Conservation (phyloP, 2,329 filamentous ascomycete genomes). For the Catunica adiposa region DNA sequence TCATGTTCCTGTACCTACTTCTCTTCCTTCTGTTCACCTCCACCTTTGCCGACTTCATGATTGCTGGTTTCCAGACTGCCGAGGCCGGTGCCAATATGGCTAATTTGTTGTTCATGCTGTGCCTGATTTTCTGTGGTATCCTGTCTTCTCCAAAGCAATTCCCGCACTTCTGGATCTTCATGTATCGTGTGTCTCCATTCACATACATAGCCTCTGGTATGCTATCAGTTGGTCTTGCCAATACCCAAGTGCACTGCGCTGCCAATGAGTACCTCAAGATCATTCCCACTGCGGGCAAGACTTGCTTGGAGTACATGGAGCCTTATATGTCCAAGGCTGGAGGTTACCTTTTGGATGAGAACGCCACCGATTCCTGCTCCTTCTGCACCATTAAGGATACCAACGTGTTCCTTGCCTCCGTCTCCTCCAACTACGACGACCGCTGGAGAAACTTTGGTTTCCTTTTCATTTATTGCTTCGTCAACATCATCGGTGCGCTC, state of each 20-base stretch:
- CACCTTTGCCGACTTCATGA: constrained; percentile 65
- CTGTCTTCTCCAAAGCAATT: constrained; percentile 46
- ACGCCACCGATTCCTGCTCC: constrained; percentile 33
- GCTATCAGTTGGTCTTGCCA: constrained; percentile 52
- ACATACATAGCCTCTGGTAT: constrained; percentile 66
- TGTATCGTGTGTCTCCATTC: constrained; percentile 69
- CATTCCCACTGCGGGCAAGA: constrained; percentile 38
- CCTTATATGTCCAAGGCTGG: constrained; percentile 31
- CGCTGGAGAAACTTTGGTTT: constrained; percentile 55
- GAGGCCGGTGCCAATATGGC: constrained; percentile 63
- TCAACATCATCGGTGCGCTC: constrained; percentile 41
- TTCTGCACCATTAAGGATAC: constrained; percentile 38
- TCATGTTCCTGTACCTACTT: constrained; percentile 64
- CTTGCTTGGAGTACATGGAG: constrained; percentile 42
- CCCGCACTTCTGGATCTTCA: constrained; percentile 67
- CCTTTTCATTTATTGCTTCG: constrained; percentile 40
- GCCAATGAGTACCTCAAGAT: constrained; percentile 54
- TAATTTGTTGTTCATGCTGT: constrained; percentile 56
- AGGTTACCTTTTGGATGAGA: constrained; percentile 36
- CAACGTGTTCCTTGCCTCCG: constrained; percentile 32
- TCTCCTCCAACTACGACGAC: constrained; percentile 37
- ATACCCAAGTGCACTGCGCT: constrained; percentile 48
- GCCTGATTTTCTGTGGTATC: constrained; percentile 61
- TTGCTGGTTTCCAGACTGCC: constrained; percentile 57
- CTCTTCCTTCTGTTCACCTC: constrained; percentile 65